A percentile compares a stretch with the other conserved stretches of the same genome.
Evolutionary conservation across 2,329 filamentous ascomycete genomes (phyloP).

Genomic region (Arthrobotrys iridis): DNA sequence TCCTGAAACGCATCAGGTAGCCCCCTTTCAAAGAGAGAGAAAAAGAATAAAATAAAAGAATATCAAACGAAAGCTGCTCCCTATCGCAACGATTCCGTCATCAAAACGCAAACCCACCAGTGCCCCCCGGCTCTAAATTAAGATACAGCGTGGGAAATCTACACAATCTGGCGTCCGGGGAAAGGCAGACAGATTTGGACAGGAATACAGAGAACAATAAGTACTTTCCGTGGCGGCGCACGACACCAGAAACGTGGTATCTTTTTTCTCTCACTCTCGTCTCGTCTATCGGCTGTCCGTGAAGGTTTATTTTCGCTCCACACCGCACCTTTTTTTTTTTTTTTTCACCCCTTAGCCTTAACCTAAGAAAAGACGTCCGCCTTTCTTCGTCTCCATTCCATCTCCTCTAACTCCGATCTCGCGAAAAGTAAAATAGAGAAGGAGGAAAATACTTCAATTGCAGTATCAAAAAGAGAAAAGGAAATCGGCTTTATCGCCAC

Average conservation of each 20-base stretch:
- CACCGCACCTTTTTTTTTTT: conserved; percentile 15
- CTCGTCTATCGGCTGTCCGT: conserved; percentile 36
- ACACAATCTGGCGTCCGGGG: conserved; percentile 5
- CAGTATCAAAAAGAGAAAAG: neutral
- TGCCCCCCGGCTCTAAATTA: conserved; percentile 44
- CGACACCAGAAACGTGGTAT: conserved; percentile 51
- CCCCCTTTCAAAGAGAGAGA: conserved; percentile 42
- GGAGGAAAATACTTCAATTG: conserved; percentile 34
- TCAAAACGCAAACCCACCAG: conserved; percentile 43
- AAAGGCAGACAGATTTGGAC: conserved; percentile 3
- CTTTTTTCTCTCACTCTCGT: no score
- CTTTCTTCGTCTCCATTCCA: neutral
- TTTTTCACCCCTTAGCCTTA: conserved; percentile 13
- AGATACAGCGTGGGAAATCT: conserved; percentile 34
- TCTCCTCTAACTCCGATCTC: conserved; percentile 11
- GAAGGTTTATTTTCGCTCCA: conserved; percentile 9
- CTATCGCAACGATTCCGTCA: conserved; percentile 52
- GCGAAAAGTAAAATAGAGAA: no score
- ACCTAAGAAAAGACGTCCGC: neutral
- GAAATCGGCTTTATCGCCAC: no score
- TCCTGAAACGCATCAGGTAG: conserved; percentile 51
- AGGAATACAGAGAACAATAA: neutral
- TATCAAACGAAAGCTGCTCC: conserved; percentile 46
- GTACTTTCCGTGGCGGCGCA: conserved; percentile 33
- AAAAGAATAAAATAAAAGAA: no score